phyloP scores from a whole-genome alignment of 78 protist species.

The Planoprotostelium fungivorum region DNA sequence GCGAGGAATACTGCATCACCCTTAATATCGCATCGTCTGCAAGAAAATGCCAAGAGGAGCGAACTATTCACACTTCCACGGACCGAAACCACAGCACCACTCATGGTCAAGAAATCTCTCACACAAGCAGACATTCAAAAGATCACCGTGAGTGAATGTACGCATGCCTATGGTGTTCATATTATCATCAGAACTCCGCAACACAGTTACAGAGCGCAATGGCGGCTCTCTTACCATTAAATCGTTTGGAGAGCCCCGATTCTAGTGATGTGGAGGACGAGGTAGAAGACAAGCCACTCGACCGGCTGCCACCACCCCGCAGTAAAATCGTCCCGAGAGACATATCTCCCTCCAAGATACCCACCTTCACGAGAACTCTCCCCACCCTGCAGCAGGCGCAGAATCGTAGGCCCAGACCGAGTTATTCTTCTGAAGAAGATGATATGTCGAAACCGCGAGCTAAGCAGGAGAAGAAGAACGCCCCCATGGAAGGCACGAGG shows the following conservation, averaged over 20 bases:
- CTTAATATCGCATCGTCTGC: neutral
- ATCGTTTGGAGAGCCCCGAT: neutral
- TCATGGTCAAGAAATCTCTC: too few relatives aligned
- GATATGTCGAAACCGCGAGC: neutral
- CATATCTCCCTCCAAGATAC: neutral
- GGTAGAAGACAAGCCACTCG: neutral
- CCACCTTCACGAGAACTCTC: neutral
- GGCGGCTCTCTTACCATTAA: neutral
- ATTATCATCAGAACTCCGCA: neutral
- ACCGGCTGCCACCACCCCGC: neutral
- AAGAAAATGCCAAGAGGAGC: neutral
- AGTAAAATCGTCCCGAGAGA: neutral
- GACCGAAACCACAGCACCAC: too few relatives aligned
- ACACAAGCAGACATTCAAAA: neutral
- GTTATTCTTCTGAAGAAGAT: too few relatives aligned
- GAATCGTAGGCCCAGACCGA: too few relatives aligned
- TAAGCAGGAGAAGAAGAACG: neutral
- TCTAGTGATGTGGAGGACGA: neutral
- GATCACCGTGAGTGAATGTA: neutral
- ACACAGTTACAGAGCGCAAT: too few relatives aligned
- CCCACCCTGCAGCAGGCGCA: neutral
- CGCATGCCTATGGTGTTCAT: neutral
- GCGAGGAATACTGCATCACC: neutral
- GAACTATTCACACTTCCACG: too few relatives aligned
- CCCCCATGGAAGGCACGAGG: neutral